Evolutionary conservation across 2,329 filamentous ascomycete species (phyloP).

Genomic region (Xylaria sp.): DNA sequence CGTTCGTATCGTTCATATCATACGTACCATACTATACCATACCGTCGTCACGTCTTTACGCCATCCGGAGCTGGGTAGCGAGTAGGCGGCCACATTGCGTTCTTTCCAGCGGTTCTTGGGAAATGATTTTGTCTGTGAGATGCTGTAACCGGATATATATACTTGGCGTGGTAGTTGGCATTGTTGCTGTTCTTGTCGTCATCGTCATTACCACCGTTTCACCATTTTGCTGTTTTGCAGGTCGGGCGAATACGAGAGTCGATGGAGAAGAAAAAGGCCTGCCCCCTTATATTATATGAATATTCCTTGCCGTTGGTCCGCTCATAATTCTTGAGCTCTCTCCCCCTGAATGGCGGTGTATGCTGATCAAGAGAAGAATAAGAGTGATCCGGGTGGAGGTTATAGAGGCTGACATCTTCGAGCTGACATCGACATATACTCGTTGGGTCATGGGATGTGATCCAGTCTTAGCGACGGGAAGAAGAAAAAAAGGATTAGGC

Average conservation of each 20-base stretch:
- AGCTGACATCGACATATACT: constrained; percentile 1
- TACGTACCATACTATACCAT: constrained; percentile 25
- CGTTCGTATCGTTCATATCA: constrained; percentile 22
- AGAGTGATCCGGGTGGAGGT: constrained; percentile 10
- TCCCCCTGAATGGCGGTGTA: constrained; percentile 3
- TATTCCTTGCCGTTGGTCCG: constrained; percentile 8
- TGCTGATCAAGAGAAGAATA: constrained; percentile 4
- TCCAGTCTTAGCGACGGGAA: not conserved
- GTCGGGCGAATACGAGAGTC: not conserved
- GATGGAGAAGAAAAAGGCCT: constrained; percentile 4
- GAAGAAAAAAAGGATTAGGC: not conserved
- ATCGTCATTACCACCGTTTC: not conserved
- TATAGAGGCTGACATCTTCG: not conserved
- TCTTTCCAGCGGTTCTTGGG: constrained; percentile 13
- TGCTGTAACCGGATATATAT: constrained; percentile 15
- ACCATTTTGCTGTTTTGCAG: not conserved
- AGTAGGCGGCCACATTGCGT: constrained; percentile 15
- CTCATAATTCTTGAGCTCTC: constrained; percentile 4
- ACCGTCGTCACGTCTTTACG: constrained; percentile 24
- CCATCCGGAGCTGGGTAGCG: constrained; percentile 17
- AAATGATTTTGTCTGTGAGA: constrained; percentile 17
- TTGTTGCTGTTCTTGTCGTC: constrained; percentile 8
- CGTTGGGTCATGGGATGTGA: not conserved
- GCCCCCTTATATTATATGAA: constrained; percentile 16
- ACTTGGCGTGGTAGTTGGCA: constrained; percentile 19